Conservation (phyloP, 768 basidiomycete genomes). For the Tulasnella sp. region DNA sequence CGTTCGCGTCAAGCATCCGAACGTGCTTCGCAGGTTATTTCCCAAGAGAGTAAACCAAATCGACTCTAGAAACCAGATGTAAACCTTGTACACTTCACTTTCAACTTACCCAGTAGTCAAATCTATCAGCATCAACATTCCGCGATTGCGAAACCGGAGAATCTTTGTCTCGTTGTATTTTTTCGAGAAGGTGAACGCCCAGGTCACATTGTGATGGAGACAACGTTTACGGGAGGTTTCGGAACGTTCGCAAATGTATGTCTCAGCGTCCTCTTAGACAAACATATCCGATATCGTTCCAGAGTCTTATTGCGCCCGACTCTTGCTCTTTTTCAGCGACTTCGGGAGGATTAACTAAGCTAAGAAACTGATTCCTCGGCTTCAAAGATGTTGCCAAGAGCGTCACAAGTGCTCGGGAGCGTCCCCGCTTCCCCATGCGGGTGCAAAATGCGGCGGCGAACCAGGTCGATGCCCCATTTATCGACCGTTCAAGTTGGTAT, state of each 20-base stretch:
- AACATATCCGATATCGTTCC: background rate
- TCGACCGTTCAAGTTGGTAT: background rate
- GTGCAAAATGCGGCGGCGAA: background rate
- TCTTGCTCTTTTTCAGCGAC: background rate
- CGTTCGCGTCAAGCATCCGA: background rate
- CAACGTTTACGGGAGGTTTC: background rate
- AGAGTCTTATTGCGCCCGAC: background rate
- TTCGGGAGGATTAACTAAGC: background rate
- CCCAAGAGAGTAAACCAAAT: too few species aligned
- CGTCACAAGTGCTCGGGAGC: background rate
- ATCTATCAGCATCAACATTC: background rate
- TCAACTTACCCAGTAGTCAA: background rate
- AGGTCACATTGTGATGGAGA: background rate
- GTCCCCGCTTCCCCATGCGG: background rate
- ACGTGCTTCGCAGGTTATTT: background rate
- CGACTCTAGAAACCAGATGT: too few species aligned
- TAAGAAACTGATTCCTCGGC: background rate
- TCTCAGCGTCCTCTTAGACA: background rate
- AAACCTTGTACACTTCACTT: too few species aligned
- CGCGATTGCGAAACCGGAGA: background rate
- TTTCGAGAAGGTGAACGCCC: background rate
- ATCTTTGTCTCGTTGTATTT: background rate
- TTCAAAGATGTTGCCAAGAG: background rate
- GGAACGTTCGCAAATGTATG: background rate
- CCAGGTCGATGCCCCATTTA: background rate